Evolutionary conservation across 2,329 filamentous ascomycete species (phyloP).

Genomic region (Talaromyces amestolkiae): DNA sequence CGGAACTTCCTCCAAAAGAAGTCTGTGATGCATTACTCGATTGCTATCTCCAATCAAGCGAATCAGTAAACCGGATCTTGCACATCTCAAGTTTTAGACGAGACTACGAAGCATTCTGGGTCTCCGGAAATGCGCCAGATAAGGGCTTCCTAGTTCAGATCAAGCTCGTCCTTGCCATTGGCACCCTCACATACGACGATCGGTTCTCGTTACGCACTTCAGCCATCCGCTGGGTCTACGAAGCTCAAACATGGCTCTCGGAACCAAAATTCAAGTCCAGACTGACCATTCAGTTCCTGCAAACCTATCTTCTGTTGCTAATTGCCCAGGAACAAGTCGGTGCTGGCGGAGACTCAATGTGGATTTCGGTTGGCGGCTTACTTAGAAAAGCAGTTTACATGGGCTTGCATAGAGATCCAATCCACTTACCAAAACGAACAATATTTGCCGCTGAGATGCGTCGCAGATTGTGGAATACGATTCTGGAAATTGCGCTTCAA

Average conservation of each 20-base stretch:
- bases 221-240: constrained; percentile 41
- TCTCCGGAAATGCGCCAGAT: constrained; percentile 27
- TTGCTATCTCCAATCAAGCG: constrained; percentile 55
- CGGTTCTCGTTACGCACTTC: constrained; percentile 49
- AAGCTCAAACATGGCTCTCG: constrained; percentile 30
- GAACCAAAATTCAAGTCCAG: constrained; percentile 30
- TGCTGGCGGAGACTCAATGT: constrained; percentile 36
- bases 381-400: constrained; percentile 31
- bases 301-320: constrained; percentile 34
- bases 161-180: constrained; percentile 59
- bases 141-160: constrained; percentile 54
- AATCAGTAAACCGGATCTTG: constrained; percentile 56
- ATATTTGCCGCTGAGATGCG: constrained; percentile 27
- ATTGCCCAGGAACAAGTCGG: constrained; percentile 33
- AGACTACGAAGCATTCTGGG: constrained; percentile 57
- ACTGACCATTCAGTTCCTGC: constrained; percentile 27
- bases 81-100: constrained; percentile 56
- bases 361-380: constrained; percentile 35
- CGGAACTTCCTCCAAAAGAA: constrained; percentile 44
- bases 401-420: constrained; percentile 35
- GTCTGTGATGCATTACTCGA: constrained; percentile 52
- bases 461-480: constrained; percentile 35
- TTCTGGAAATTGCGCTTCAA: constrained; percentile 36
- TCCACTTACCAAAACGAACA: constrained; percentile 21
- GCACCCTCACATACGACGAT: constrained; percentile 51